Evolutionary conservation across 2,329 filamentous ascomycete species (phyloP).

Genomic region (Juglanconis oblonga): DNA sequence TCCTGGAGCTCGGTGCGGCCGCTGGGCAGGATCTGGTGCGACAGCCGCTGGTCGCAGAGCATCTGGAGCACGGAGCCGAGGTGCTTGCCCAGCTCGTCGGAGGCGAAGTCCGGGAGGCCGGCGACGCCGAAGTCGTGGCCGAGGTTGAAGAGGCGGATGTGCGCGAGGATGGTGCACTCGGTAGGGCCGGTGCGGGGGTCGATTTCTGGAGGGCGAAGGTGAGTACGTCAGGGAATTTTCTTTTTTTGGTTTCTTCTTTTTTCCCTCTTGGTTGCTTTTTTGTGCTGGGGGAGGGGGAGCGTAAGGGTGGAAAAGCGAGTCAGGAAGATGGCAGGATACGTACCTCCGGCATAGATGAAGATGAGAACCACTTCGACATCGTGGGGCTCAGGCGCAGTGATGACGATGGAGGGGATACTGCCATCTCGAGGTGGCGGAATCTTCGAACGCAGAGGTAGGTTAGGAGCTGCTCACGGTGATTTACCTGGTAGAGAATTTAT

Average conservation of each 20-base stretch:
- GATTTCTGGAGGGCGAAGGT: background rate
- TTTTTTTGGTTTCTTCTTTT: too few species aligned
- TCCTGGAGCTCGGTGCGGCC: background rate
- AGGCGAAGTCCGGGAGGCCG: background rate
- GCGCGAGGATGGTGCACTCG: background rate
- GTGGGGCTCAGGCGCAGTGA: background rate
- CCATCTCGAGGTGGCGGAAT: background rate
- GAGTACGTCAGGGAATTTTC: background rate
- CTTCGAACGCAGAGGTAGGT: background rate
- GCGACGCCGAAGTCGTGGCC: background rate
- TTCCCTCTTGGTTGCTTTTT: too few species aligned
- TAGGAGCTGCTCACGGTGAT: background rate
- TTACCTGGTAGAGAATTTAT: rapidly evolving
- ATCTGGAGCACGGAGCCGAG: background rate
- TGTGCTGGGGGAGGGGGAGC: too few species aligned
- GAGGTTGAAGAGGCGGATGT: background rate
- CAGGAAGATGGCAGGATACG: too few species aligned
- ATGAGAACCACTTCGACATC: background rate
- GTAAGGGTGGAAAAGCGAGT: too few species aligned
- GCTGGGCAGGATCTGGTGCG: background rate
- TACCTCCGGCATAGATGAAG: background rate
- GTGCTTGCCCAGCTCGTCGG: background rate
- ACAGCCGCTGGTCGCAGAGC: background rate
- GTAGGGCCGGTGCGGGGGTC: background rate
- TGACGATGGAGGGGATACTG: background rate